phyloP scores from a whole-genome alignment of 306 rosid species.

The Vigna unguiculata region DNA sequence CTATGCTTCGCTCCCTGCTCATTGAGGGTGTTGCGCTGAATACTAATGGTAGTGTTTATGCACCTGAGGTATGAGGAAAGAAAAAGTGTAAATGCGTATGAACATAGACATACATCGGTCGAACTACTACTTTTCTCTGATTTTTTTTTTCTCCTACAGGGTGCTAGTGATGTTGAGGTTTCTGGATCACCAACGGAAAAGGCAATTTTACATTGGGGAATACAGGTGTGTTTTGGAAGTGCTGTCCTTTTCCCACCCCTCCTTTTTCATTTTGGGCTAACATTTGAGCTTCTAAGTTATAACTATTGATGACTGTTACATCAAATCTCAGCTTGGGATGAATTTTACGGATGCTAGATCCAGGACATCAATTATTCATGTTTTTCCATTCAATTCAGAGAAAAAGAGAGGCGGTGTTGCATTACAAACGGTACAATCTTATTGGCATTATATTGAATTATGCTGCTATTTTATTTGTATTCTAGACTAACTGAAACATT shows the following conservation, averaged over 20 bases:
- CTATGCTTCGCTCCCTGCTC: conserved; percentile 60
- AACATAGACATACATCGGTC: conserved; percentile 4
- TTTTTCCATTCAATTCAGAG: conserved; percentile 91
- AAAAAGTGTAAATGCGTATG: background rate
- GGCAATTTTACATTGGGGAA: conserved; percentile 85
- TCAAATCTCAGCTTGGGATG: conserved; percentile 84
- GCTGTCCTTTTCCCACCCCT: background rate
- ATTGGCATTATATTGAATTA: conserved; percentile 22
- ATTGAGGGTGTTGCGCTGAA: conserved; percentile 87
- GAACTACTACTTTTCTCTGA: conserved; percentile 14
- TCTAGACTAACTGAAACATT: background rate
- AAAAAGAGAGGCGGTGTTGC: conserved; percentile 97
- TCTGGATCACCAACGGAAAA: conserved; percentile 98
- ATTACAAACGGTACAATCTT: conserved; percentile 65
- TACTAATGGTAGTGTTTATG: conserved; percentile 76
- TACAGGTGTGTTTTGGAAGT: conserved; percentile 58
- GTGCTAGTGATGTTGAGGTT: conserved; percentile 69
- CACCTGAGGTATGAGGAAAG: conserved; percentile 67
- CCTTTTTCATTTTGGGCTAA: background rate
- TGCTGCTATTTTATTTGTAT: conserved; percentile 25
- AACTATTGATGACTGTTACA: conserved; percentile 18
- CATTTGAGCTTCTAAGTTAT: background rate
- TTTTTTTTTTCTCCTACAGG: conserved; percentile 51
- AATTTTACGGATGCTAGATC: conserved; percentile 71
- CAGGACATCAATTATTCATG: conserved; percentile 72